Base-by-base conservation (phyloP, 176 grass and related monocot species). In the Oryza meyeriana region DNA sequence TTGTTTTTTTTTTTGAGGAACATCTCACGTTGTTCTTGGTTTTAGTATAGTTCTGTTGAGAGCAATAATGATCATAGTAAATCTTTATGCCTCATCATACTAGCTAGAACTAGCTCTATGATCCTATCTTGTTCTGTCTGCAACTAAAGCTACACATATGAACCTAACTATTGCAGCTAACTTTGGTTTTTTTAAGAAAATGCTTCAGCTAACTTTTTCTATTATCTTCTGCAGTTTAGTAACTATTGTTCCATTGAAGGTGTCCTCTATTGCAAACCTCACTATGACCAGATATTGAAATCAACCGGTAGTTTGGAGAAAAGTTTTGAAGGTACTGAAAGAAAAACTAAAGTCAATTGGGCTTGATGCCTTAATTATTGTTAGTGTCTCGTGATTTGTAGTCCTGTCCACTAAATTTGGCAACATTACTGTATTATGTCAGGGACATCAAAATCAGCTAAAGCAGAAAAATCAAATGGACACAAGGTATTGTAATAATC, bases 261-360 rank as follows among this genome's bases (percentile, higher is more conserved):
- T 32, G 89, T 94, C 29, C 83, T 99, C 17, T 99, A 96, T 76
- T 99, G 97, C 87, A 99, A 92, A 75, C 97, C 97, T 87, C 97
- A 99, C 66, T 99, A 99, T 85, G 97, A 99, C 31, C 97, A 99
- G 78, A 92, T 96, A 84, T 87, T 99, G 35, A 96, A 95, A 78
- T 85, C 85, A 74, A 99, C 97, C 10, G 97, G 97, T n/a, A 94
- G 97, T 85, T 94, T 99, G 87, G 87, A 99, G 13, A 99, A 96
- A 96, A 99, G 97, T 87, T 99, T 99, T 87, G 97, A 99, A 99
- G 97, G 96, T 95, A 90, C 55, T 36, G 17, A 7, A 68, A 18
- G 66, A 1, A 84, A 61, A 75, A 69, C 30, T 81, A 33, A 61
- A 64, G 64, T 82, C 62, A 30, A 29, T 69, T 72, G 22, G 8